Percentiles rank a stretch among this genome's conserved stretches.
phyloP scores from a whole-genome alignment of 345 rosid species.

The Iberis pinnata region DNA sequence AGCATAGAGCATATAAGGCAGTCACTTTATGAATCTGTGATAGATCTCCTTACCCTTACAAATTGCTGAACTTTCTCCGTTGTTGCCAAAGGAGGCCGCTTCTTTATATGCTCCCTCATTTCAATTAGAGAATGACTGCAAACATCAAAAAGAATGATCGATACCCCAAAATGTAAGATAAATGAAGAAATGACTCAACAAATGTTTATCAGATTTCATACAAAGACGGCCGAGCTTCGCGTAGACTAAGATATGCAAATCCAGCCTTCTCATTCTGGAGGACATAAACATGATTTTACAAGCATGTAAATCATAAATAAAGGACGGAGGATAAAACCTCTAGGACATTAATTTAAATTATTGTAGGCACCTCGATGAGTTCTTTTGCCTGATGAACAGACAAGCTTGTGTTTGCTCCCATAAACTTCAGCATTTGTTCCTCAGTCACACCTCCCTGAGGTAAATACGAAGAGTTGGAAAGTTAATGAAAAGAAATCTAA shows the following conservation, averaged over 20 bases:
- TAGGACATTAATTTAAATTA: neutral
- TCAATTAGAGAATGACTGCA: conserved; percentile 66
- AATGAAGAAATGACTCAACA: conserved; percentile 16
- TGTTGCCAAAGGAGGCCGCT: conserved; percentile 93
- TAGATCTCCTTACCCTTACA: conserved; percentile 66
- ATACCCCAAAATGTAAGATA: neutral
- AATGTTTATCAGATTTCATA: conserved; percentile 35
- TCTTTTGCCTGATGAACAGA: conserved; percentile 63
- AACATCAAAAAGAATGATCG: neutral
- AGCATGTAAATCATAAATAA: neutral
- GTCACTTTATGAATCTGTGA: neutral
- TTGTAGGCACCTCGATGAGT: conserved; percentile 72
- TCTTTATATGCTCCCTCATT: conserved; percentile 94
- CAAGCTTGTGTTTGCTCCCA: conserved; percentile 87
- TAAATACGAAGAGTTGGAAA: neutral
- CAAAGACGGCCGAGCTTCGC: conserved; percentile 88
- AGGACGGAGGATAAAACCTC: neutral
- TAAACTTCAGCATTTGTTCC: conserved; percentile 90
- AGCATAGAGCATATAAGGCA: neutral
- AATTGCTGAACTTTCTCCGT: conserved; percentile 89
- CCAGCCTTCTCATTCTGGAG: conserved; percentile 79
- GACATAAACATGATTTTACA: conserved; percentile 13
- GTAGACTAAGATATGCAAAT: conserved; percentile 83
- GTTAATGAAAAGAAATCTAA: neutral
- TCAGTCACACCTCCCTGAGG: conserved; percentile 84